A percentile compares a stretch with the other conserved stretches of the same genome.
Conservation (phyloP, 305 asterid genomes). For the Nicotiana rustica region DNA sequence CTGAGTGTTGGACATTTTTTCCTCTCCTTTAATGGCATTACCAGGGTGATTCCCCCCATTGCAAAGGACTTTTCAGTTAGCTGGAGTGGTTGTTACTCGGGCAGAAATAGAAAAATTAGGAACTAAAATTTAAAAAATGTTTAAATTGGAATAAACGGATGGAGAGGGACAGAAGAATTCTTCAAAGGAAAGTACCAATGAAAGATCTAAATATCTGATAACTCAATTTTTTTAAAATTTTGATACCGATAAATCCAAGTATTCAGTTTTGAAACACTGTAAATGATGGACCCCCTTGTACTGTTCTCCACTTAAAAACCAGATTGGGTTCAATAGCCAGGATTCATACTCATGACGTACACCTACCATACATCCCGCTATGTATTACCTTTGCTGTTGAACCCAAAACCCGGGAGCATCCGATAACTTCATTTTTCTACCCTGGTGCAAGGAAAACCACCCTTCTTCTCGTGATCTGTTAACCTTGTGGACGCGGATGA, state of each 20-base stretch:
- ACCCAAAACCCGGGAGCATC: not conserved
- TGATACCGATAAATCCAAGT: not conserved
- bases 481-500: not conserved
- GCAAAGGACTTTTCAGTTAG: conserved; percentile 6
- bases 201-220: not conserved
- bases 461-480: not conserved
- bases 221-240: not conserved
- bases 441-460: not conserved
- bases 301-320: not conserved
- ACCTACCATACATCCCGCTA: not conserved
- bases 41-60: not conserved
- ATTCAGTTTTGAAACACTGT: not conserved
- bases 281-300: not conserved
- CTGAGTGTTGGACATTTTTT: not conserved
- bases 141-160: not conserved
- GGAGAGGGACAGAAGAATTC: not conserved
- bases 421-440: not conserved
- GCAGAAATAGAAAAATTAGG: conserved; percentile 21
- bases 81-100: not conserved
- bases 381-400: not conserved
- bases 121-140: not conserved
- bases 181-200: not conserved
- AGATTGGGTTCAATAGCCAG: not conserved
- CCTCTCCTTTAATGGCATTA: not conserved
- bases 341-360: not conserved